These are phyloP conservation scores for Myriosclerotinia scirpicola DNA, from an alignment of 2,329 filamentous ascomycete species.

Conservation along the genomic window DNA sequence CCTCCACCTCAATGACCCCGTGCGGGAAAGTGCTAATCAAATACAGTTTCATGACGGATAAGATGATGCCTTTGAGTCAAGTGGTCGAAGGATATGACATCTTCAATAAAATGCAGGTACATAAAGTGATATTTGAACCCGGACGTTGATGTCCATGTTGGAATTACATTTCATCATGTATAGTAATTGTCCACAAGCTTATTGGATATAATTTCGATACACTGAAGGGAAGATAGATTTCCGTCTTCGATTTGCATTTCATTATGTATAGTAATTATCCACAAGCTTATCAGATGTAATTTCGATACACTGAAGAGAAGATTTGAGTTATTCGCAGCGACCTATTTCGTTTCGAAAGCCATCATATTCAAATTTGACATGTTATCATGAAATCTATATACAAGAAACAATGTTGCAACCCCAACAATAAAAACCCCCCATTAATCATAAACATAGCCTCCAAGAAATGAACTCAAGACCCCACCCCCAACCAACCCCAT, in stretches of 20 bases:
- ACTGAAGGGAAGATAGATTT: not conserved
- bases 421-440: no score
- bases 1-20: no score
- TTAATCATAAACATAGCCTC: not conserved
- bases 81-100: constrained; percentile 68
- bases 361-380: not conserved
- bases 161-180: not conserved
- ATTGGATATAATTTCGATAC: not conserved
- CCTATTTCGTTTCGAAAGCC: not conserved
- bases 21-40: constrained; percentile 28
- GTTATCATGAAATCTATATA: not conserved
- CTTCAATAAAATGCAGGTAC: constrained; percentile 70
- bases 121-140: constrained; percentile 68
- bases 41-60: constrained; percentile 73
- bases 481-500: not conserved
- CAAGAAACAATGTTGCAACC: not conserved
- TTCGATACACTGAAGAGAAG: no score
- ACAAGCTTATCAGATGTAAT: no score
- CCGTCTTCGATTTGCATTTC: no score
- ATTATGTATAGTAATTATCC: no score
- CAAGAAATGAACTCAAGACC: not conserved
- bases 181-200: not conserved
- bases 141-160: constrained; percentile 21
- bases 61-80: constrained; percentile 67
- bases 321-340: no score